Conservation (phyloP, 2,329 filamentous ascomycete species). For the Penicillium sclerotiorum region DNA sequence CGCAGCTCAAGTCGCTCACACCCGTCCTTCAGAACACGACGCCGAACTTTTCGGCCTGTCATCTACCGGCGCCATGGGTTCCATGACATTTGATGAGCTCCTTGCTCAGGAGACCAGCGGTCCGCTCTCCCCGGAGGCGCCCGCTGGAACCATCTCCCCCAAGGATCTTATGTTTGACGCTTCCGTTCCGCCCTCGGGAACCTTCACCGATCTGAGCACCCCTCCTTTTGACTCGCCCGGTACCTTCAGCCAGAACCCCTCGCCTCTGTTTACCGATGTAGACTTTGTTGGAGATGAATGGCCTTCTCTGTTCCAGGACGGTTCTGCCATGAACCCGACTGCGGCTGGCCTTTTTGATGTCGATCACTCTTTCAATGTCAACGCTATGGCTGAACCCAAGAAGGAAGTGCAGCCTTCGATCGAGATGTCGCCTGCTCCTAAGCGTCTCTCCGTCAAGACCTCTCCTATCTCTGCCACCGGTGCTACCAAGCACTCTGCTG, state of each 20-base stretch:
- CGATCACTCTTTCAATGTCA: slow-evolving; percentile 38
- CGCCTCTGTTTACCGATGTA: slow-evolving; percentile 68
- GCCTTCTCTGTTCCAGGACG: slow-evolving; percentile 63
- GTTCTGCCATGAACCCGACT: slow-evolving; percentile 13
- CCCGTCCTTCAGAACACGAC: slow-evolving; percentile 15
- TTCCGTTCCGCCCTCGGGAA: slow-evolving; percentile 79
- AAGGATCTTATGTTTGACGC: slow-evolving; percentile 75
- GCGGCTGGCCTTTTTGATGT: slow-evolving; percentile 28
- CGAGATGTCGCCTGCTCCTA: slow-evolving; percentile 36
- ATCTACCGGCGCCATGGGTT: slow-evolving; percentile 22
- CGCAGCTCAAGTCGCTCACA: slow-evolving; percentile 21
- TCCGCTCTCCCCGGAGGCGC: slow-evolving; percentile 31
- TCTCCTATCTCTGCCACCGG: slow-evolving; percentile 26
- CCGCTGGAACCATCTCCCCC: slow-evolving; percentile 73
- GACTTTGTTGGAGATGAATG: slow-evolving; percentile 65
- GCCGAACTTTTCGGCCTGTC: slow-evolving; percentile 35
- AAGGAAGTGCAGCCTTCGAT: slow-evolving; percentile 29
- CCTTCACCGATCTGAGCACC: slow-evolving; percentile 82
- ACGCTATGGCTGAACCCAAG: slow-evolving; percentile 24
- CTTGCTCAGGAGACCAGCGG: slow-evolving; percentile 25
- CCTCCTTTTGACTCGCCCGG: slow-evolving; percentile 77
- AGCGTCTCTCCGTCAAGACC: slow-evolving; percentile 36
- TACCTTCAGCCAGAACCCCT: slow-evolving; percentile 71
- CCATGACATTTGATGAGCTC: slow-evolving; percentile 19
- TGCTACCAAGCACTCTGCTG: slow-evolving; percentile 64